Percentiles rank a stretch among this genome's conserved stretches.
These are phyloP conservation scores for Exserohilum rostratum DNA, from an alignment of 2,329 filamentous ascomycete genomes.

Conservation along the genomic window DNA sequence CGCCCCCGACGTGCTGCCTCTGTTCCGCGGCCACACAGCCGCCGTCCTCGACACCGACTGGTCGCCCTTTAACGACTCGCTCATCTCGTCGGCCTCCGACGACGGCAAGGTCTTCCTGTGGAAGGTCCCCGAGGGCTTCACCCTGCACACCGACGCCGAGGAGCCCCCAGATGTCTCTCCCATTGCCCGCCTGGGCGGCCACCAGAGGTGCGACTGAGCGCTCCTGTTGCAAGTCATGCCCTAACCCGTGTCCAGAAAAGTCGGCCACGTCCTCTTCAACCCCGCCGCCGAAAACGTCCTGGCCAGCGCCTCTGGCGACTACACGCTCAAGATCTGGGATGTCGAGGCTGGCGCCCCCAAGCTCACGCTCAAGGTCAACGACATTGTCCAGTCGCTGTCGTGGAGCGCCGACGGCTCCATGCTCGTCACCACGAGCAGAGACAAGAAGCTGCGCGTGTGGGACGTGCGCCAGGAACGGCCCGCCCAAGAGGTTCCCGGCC, in stretches of 20 bases:
- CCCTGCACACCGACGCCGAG: conserved; percentile 80
- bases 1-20: conserved; percentile 86
- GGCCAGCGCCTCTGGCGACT: conserved; percentile 92
- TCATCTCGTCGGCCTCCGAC: conserved; percentile 93
- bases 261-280: conserved; percentile 98
- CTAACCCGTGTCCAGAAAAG: conserved; percentile 69
- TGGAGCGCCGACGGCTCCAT: conserved; percentile 91
- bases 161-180: conserved; percentile 83
- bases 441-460: conserved; percentile 98
- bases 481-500: conserved; percentile 81
- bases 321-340: conserved; percentile 96
- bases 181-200: conserved; percentile 79
- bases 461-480: conserved; percentile 92
- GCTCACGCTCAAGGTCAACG: conserved; percentile 80
- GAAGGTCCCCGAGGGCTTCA: conserved; percentile 89
- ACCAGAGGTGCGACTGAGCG: conserved; percentile 70
- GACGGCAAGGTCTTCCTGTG: conserved; percentile 97
- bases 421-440: conserved; percentile 89
- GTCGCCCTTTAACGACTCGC: conserved; percentile 94
- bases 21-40: conserved; percentile 95
- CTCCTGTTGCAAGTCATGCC: neutral
- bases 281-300: conserved; percentile 94
- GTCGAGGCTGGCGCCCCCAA: conserved; percentile 76
- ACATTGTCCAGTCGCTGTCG: conserved; percentile 93
- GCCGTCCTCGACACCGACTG: conserved; percentile 97